These are phyloP conservation scores for Santalum album DNA, from an alignment of 164 flowering plant genomes.

Conservation along the genomic window DNA sequence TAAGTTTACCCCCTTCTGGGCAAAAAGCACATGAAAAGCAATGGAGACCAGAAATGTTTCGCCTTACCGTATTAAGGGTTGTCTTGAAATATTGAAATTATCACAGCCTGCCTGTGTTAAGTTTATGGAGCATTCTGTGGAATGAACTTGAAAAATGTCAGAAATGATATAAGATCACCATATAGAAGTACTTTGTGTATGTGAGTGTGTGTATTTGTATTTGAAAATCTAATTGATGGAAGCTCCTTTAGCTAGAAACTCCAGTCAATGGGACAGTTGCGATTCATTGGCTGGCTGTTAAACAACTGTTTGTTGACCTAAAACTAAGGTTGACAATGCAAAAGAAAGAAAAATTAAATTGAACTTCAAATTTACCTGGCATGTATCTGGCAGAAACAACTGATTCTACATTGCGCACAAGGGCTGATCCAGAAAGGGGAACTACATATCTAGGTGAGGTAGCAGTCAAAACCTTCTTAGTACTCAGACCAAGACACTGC, in stretches of 20 bases:
- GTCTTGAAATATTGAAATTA: constrained; percentile 6
- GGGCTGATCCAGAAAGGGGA: constrained; percentile 2
- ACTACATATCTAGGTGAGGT: constrained; percentile 12
- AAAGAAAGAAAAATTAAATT: too few species aligned
- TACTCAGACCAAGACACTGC: constrained; percentile 25
- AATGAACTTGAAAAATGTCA: constrained; percentile 2
- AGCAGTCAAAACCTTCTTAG: constrained; percentile 15
- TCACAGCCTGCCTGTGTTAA: constrained; percentile 5
- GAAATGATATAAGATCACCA: not conserved
- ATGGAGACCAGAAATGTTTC: constrained; percentile 1
- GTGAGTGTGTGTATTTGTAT: not conserved
- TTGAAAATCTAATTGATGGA: not conserved
- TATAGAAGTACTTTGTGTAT: too few species aligned
- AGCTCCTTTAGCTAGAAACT: not conserved
- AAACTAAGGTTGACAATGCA: too few species aligned
- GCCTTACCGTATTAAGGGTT: constrained; percentile 16
- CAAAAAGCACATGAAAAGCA: not conserved
- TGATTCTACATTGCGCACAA: constrained; percentile 9
- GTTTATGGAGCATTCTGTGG: constrained; percentile 10
- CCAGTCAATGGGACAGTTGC: not conserved
- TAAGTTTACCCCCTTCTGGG: not conserved
- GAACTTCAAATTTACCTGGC: constrained; percentile 19
- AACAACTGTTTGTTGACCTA: too few species aligned
- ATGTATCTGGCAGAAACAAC: constrained; percentile 14
- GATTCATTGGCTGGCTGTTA: not conserved